These are phyloP conservation scores for Ophiocordyceps sinensis DNA, from an alignment of 2,329 filamentous ascomycete genomes.

Conservation along the genomic window DNA sequence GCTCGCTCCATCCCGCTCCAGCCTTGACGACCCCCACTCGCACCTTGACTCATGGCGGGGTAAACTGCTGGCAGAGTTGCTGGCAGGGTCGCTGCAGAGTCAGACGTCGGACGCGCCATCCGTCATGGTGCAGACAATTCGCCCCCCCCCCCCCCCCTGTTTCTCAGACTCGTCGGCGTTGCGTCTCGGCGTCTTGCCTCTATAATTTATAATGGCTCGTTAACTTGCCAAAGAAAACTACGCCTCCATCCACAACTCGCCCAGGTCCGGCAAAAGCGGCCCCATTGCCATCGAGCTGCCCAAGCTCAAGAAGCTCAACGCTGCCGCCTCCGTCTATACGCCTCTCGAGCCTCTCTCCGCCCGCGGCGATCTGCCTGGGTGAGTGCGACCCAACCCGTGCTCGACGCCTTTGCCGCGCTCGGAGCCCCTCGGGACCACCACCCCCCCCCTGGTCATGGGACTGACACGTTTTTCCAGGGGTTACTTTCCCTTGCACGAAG, in stretches of 20 bases:
- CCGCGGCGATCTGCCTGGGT: constrained; percentile 45
- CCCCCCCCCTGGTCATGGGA: not conserved
- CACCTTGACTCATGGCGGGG: not conserved
- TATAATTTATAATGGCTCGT: not conserved
- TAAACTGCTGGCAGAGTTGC: too few species aligned
- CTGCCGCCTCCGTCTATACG: constrained; percentile 24
- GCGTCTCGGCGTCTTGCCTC: not conserved
- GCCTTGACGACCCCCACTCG: not conserved
- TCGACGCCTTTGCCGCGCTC: not conserved
- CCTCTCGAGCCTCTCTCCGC: constrained; percentile 38
- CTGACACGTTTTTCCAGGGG: constrained; percentile 24
- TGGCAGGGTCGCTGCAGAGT: too few species aligned
- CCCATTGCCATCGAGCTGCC: constrained; percentile 42
- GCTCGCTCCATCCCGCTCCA: not conserved
- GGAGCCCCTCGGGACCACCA: not conserved
- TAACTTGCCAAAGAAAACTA: constrained; percentile 1
- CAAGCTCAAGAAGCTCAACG: constrained; percentile 20
- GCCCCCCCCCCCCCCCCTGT: not conserved
- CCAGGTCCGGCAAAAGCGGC: constrained; percentile 16
- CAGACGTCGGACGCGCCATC: not conserved
- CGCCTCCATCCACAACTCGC: constrained; percentile 5
- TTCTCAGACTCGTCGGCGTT: not conserved
- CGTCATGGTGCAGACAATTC: constrained; percentile 1
- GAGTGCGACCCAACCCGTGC: constrained; percentile 11
- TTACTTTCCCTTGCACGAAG: constrained; percentile 47